Conservation (phyloP, 306 rosid genomes). For the Sesbania bispinosa region DNA sequence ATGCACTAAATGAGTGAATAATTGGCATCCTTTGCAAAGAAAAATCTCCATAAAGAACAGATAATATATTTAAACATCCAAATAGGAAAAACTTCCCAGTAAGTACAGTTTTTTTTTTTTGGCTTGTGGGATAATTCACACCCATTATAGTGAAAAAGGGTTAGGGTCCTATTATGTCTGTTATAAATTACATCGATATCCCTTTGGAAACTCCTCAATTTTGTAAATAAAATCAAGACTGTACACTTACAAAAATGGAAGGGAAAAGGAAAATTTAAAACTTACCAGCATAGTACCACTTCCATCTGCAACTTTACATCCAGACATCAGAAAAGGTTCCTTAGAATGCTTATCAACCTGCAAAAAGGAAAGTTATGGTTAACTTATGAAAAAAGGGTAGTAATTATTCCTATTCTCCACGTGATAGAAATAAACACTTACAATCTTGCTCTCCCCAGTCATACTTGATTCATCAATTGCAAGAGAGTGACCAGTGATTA, state of each 20-base stretch:
- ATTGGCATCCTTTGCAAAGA: background rate
- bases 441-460: constrained; percentile 94
- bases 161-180: background rate
- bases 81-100: background rate
- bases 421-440: constrained; percentile 37
- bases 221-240: constrained; percentile 5
- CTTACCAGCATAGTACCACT: constrained; percentile 83
- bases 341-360: constrained; percentile 66
- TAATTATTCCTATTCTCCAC: background rate
- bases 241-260: background rate
- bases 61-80: background rate
- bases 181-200: background rate
- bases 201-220: background rate
- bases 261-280: background rate
- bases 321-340: constrained; percentile 78
- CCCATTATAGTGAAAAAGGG: background rate
- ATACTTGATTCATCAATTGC: constrained; percentile 88
- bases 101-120: background rate
- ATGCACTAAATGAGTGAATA: constrained; percentile 8
- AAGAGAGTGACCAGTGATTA: constrained; percentile 70
- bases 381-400: background rate
- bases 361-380: constrained; percentile 16
- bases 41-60: background rate
- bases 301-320: constrained; percentile 96
- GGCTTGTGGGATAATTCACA: background rate